Percentiles rank a stretch among this genome's conserved stretches.
phyloP scores from a whole-genome alignment of 139 green algal genomes.

The Microglena sp. region DNA sequence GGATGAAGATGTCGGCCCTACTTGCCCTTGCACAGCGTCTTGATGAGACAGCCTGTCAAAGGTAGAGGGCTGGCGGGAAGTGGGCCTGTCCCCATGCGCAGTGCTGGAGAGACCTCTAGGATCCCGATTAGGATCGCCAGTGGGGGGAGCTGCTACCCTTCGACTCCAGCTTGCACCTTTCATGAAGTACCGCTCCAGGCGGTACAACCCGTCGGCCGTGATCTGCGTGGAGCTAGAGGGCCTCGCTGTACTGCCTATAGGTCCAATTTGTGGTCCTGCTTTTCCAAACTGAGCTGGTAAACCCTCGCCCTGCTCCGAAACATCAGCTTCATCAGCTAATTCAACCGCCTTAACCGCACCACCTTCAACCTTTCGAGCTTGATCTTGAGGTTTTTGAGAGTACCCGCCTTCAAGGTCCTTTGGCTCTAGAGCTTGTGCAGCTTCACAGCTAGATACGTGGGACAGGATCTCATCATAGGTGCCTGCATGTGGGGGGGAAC shows the following conservation, averaged over 20 bases:
- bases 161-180: no score
- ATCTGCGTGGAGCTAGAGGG: no score
- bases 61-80: neutral
- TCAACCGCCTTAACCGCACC: neutral
- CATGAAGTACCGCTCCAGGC: no score
- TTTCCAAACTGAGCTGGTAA: neutral
- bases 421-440: neutral
- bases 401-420: neutral
- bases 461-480: slow-evolving; percentile 8
- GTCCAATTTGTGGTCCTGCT: neutral
- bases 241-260: no score
- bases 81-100: neutral
- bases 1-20: neutral
- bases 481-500: no score
- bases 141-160: no score
- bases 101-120: no score
- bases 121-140: no score
- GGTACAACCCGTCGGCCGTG: no score
- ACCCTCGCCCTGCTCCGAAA: neutral
- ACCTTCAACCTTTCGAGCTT: neutral
- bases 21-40: neutral
- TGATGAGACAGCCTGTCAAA: neutral
- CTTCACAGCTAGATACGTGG: neutral
- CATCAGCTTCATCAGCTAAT: no score
- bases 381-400: neutral